Conservation (phyloP, 495 filamentous ascomycete genomes). For the Sphaerosporella brunnea region DNA sequence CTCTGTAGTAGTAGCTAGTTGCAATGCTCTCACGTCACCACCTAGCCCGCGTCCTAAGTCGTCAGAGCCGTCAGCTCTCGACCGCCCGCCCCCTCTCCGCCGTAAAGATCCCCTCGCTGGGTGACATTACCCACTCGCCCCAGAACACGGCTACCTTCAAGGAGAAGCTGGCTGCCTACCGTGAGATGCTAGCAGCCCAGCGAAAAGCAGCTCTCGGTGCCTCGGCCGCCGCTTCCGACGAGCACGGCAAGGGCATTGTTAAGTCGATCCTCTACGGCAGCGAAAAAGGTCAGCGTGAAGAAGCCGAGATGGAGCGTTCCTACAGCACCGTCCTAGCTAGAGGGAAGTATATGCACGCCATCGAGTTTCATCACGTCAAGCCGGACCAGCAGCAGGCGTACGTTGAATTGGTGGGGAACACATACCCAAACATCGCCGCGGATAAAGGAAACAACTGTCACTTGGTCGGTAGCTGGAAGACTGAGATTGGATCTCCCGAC, state of each 20-base stretch:
- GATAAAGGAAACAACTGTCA: slow-evolving; percentile 78
- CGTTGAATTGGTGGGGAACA: slow-evolving; percentile 71
- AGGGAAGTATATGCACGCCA: slow-evolving; percentile 95
- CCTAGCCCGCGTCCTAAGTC: too few relatives aligned
- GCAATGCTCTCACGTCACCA: too few relatives aligned
- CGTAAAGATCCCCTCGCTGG: slow-evolving; percentile 51
- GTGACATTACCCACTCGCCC: slow-evolving; percentile 56
- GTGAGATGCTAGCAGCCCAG: slow-evolving; percentile 59
- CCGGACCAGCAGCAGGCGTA: slow-evolving; percentile 94
- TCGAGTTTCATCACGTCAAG: slow-evolving; percentile 92
- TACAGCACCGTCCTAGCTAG: slow-evolving; percentile 87
- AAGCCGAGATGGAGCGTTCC: slow-evolving; percentile 82
- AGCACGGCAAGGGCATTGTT: slow-evolving; percentile 15
- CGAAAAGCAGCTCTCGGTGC: slow-evolving; percentile 27
- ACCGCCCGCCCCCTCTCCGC: slow-evolving; percentile 34
- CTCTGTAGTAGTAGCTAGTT: too few relatives aligned
- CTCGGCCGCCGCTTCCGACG: slow-evolving; percentile 8
- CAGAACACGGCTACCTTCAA: slow-evolving; percentile 53
- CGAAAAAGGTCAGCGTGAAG: slow-evolving; percentile 77
- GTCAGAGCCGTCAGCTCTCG: slow-evolving; percentile 46
- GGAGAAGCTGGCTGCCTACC: slow-evolving; percentile 65
- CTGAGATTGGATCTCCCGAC: slow-evolving; percentile 93
- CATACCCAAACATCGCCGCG: slow-evolving; percentile 75
- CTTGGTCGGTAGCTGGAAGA: slow-evolving; percentile 94
- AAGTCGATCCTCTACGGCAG: slow-evolving; percentile 82